Evolutionary conservation across 176 grass and related monocot genomes (phyloP).

Genomic region (Carex littledalei): DNA sequence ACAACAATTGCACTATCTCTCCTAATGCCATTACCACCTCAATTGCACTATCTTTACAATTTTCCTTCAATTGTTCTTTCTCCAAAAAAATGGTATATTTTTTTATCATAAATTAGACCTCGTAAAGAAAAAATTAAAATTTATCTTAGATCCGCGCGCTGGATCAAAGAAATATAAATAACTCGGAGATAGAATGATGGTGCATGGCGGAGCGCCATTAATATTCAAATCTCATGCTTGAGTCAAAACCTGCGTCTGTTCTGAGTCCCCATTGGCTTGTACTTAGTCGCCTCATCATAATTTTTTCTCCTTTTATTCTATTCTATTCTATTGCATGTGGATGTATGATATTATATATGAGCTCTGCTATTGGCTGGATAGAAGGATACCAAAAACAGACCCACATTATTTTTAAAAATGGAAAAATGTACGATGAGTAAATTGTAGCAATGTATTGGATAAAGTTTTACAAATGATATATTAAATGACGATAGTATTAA

Average conservation of each 20-base stretch:
- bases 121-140: not conserved
- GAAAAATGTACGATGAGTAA: not conserved
- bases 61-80: not conserved
- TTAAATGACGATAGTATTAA: not conserved
- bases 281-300: not conserved
- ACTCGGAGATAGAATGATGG: conserved; percentile 6
- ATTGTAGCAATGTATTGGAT: not conserved
- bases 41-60: not conserved
- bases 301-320: not conserved
- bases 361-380: not conserved
- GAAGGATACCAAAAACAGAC: not conserved
- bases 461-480: not conserved
- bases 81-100: not conserved
- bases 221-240: not conserved
- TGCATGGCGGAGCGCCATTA: not conserved
- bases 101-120: not conserved
- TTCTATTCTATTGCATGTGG: not conserved
- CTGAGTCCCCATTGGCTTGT: not conserved
- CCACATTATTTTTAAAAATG: not conserved
- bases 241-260: conserved; percentile 24
- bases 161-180: not conserved
- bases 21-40: no score
- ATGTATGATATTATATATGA: not conserved
- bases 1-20: no score
- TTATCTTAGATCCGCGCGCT: no score